Evolutionary conservation across 768 basidiomycete species (phyloP), one percentile per base, ranked within the genome.

Genomic region (Tricholoma furcatifolium): DNA sequence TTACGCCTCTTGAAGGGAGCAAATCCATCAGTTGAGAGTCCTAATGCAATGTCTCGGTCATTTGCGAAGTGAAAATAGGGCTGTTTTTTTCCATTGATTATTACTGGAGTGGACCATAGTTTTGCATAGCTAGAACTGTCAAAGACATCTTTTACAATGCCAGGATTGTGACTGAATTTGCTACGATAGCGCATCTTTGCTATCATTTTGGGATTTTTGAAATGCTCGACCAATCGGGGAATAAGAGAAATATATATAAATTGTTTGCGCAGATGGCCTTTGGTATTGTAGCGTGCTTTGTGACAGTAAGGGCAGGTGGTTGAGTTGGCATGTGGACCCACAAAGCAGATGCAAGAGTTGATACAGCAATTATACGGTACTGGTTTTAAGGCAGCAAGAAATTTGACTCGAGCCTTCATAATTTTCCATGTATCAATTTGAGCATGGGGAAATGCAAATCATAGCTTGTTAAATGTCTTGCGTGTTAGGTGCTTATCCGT

Each of bases 161-260:
- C 17, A 12, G n/a, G n/a, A n/a, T n/a, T n/a, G n/a, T n/a, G n/a
- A 21, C 12, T 9, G 15, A 35, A 10, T 42, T 4, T 15, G 54
- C 42, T 8, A n/a, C 69, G 61, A 57, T 75, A 75, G 18, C 35
- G 27, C 55, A 73, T 57, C 49, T 35, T 5, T 8, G 15, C 4
- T 3, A 48, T 20, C 31, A 39, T 36, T 4, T 6, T 39, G n/a
- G 47, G 47, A 34, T 39, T 48, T 17, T 10, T 6, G 20, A 51
- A 69, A 30, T 58, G 55, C 1, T 60, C 65, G 42, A 61, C 45
- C 7, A 78, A 68, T 2, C 65, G 70, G 4, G 70, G 71, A 32
- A 70, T 74, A 17, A 77, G 49, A 1, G 74, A 73, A 14, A 78
- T 45, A 51, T 78, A 77, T 3, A 53, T 52, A 56, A 74, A 77